These are phyloP conservation scores for Lactifluus subvellereus DNA, from an alignment of 768 basidiomycete genomes.

Conservation along the genomic window DNA sequence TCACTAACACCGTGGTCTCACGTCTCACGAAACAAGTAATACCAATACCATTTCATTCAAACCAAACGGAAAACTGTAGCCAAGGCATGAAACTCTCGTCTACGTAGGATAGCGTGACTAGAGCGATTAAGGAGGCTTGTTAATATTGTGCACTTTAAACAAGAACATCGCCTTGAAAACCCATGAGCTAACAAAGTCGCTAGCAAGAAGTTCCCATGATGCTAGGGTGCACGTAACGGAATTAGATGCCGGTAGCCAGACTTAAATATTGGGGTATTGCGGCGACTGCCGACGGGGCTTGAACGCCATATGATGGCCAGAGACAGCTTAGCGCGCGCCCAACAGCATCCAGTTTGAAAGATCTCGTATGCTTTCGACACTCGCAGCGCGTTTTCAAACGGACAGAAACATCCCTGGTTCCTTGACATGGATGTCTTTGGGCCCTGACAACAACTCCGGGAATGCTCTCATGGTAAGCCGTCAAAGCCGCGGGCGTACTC, in stretches of 20 bases:
- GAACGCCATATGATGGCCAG: constrained; percentile 13
- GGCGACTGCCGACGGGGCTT: constrained; percentile 27
- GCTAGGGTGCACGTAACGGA: constrained; percentile 41
- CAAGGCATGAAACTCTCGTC: constrained; percentile 85
- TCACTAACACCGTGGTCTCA: neutral
- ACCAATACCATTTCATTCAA: neutral
- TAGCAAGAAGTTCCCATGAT: constrained; percentile 43
- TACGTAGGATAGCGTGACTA: constrained; percentile 59
- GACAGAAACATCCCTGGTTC: constrained; percentile 32
- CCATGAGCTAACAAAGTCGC: constrained; percentile 55
- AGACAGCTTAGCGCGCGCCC: neutral
- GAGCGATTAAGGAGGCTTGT: constrained; percentile 80
- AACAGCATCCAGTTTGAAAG: neutral
- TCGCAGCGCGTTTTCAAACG: neutral
- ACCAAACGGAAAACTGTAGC: constrained; percentile 41
- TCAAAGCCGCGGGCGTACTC: neutral
- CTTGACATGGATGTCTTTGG: constrained; percentile 55
- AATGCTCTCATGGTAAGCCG: constrained; percentile 64
- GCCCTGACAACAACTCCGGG: constrained; percentile 40
- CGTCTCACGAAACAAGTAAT: too few relatives aligned
- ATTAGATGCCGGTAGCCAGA: constrained; percentile 24
- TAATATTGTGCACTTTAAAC: constrained; percentile 43
- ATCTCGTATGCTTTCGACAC: neutral
- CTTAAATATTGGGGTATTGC: constrained; percentile 14
- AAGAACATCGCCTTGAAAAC: constrained; percentile 29